Evolutionary conservation across 352 stramenopile species (phyloP), one percentile per base, ranked within the genome.

Genomic region (Blastocystis sp.): DNA sequence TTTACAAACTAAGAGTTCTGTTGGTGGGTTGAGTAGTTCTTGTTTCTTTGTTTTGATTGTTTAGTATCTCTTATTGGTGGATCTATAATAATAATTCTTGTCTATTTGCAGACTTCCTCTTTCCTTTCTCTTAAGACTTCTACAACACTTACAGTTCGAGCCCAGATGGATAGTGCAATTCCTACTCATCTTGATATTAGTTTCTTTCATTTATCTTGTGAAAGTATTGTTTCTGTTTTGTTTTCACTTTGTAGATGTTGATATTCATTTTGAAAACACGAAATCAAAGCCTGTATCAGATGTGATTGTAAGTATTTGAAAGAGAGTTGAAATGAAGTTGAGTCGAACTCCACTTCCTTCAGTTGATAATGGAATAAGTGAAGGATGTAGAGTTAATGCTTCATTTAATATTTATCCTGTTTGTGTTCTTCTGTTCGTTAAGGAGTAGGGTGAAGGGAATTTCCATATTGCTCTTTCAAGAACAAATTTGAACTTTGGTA

Each of bases 381-480:
- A 57, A 12, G 61, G 61, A 49, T 73, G 61, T 46, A 7, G 24
- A 27, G 12, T 73, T 12, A 14, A 52, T 14, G 16, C 24, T 14
- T 12, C 11, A 21, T 73, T 73, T n/a, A 49, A 37, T 46, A 19
- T 73, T 9, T 73, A 49, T 73, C 61, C 61, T 49, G 61, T 73
- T 39, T 7, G 24, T 11, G n/a, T 73, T 73, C n/a, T 73, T 6
- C 27, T 7, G 12, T 16, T 46, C 32, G 7, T 73, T 46, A 5
- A 73, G 43, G 12, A 16, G 24, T 37, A 73, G 61, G 61, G 61
- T 19, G 61, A 73, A 29, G 61, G 61, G 16, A 73, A 73, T n/a
- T 73, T 73, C 61, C 61, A 73, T 37, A 12, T 73, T 7, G 61
- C 24, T 19, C 51, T 73, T 16, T 49, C 61, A 5, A 73, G 32